Conservation (phyloP, 495 filamentous ascomycete genomes). For the Aspergillus haitiensis region DNA sequence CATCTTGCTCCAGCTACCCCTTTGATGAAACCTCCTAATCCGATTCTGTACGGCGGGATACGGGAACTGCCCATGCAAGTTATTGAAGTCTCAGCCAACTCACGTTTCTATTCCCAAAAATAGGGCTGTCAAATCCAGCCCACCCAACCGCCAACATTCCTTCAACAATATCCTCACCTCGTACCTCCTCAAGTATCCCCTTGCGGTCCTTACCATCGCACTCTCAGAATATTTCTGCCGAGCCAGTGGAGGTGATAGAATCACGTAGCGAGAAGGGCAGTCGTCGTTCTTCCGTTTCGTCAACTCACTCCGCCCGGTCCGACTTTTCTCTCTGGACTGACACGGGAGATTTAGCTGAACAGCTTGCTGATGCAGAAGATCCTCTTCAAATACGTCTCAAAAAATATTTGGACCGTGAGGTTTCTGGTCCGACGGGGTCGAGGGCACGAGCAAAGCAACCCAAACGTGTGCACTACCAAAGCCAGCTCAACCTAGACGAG, state of each 20-base stretch:
- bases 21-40: slow-evolving; percentile 9
- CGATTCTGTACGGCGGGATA: slow-evolving; percentile 11
- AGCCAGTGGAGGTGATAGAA: slow-evolving; percentile 40
- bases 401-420: slow-evolving; percentile 60
- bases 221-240: slow-evolving; percentile 34
- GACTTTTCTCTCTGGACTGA: slow-evolving; percentile 86
- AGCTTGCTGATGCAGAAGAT: slow-evolving; percentile 78
- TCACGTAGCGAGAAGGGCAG: slow-evolving; percentile 49
- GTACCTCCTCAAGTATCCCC: slow-evolving; percentile 54
- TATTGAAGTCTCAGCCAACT: slow-evolving; percentile 8
- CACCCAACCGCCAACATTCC: slow-evolving; percentile 60
- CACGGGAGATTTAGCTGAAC: slow-evolving; percentile 90
- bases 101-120: slow-evolving; percentile 7
- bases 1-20: slow-evolving; percentile 10
- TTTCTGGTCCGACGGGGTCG: slow-evolving; percentile 32
- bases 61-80: slow-evolving; percentile 3
- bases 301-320: slow-evolving; percentile 62
- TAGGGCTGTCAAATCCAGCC: slow-evolving; percentile 50
- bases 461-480: slow-evolving; percentile 55
- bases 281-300: slow-evolving; percentile 56
- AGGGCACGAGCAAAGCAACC: slow-evolving; percentile 36
- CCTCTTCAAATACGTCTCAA: slow-evolving; percentile 65
- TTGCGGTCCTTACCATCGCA: slow-evolving; percentile 54
- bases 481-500: slow-evolving; percentile 46
- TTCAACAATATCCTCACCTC: slow-evolving; percentile 50